Evolutionary conservation across 306 rosid genomes (phyloP), one percentile per base, ranked within the genome.

Genomic region (Cicer judaicum): DNA sequence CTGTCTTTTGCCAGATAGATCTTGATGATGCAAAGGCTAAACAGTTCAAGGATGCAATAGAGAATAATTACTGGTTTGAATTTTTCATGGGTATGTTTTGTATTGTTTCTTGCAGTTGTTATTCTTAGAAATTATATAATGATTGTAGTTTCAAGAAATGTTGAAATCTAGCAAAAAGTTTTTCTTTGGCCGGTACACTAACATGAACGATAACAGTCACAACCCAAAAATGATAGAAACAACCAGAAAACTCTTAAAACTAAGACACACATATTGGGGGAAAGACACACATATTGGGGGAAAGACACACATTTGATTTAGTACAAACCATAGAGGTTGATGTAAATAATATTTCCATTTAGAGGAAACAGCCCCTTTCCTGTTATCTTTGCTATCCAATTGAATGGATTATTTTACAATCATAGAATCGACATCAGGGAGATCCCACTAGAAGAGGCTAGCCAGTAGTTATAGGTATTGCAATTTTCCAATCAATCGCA

Each of bases 11-110:
- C 82, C 85, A 38, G 48, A 77, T 95, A 57, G 82, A 69, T n/a
- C 97, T 92, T 10, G 82, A 86, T 43, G 97, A 87, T 7, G 83
- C 84, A 52, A 90, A 84, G 61, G 92, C 84, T 77, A 90, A 86
- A 74, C 99, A 85, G 54, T 92, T 95, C 89, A 95, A 88, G 92
- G 91, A 95, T 80, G 99, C 99, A 76, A 90, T 95, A 49, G 99
- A 92, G 86, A 95, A 80, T 70, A 88, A 86, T 77, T 92, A 95
- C 86, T 95, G 99, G 99, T 77, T 95, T 81, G 99, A 95, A 83
- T 90, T 95, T 80, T 95, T 95, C 83, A 85, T 92, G 90, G 99
- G 99, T 95, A 89, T 71, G 97, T 84, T 74, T 57, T 78, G 9
- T 65, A 38, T 60, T 60, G 54, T 62, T 64, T 78, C 54, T 72